These are phyloP conservation scores for Pseudocercospora vitis DNA, from an alignment of 2,329 filamentous ascomycete species.

Conservation along the genomic window DNA sequence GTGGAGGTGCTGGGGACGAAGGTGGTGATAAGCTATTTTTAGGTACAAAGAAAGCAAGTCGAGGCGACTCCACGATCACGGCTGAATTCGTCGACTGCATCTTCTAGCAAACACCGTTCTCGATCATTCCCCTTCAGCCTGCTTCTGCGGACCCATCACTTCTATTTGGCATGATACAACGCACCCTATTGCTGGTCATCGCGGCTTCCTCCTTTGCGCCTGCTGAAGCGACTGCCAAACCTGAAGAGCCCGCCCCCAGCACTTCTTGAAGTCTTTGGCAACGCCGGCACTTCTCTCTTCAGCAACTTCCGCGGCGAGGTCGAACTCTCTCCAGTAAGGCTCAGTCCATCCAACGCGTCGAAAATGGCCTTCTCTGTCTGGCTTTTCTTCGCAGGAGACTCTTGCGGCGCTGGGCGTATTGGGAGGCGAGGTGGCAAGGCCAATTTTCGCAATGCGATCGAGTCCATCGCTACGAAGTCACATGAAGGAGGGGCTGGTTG, in stretches of 20 bases:
- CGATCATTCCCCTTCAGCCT: too few species aligned
- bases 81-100: too few species aligned
- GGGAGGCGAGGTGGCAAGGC: slow-evolving; percentile 3
- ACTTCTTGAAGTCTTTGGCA: not conserved
- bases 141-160: too few species aligned
- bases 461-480: slow-evolving; percentile 9
- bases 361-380: not conserved
- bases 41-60: not conserved
- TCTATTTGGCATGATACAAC: not conserved
- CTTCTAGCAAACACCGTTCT: too few species aligned
- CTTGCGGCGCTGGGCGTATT: not conserved
- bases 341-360: slow-evolving; percentile 8
- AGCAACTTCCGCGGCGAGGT: slow-evolving; percentile 1
- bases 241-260: slow-evolving; percentile 5
- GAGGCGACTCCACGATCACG: not conserved
- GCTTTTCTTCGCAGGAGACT: slow-evolving; percentile 3
- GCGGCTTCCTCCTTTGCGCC: not conserved
- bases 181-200: not conserved
- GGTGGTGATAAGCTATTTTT: not conserved
- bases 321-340: not conserved
- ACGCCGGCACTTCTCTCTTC: not conserved
- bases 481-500: slow-evolving; percentile 8
- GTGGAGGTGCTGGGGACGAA: too few species aligned
- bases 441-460: slow-evolving; percentile 9
- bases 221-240: not conserved